Evolutionary conservation across 805 yeast genomes (phyloP).

Genomic region (Nakazawaea ishiwadae): DNA sequence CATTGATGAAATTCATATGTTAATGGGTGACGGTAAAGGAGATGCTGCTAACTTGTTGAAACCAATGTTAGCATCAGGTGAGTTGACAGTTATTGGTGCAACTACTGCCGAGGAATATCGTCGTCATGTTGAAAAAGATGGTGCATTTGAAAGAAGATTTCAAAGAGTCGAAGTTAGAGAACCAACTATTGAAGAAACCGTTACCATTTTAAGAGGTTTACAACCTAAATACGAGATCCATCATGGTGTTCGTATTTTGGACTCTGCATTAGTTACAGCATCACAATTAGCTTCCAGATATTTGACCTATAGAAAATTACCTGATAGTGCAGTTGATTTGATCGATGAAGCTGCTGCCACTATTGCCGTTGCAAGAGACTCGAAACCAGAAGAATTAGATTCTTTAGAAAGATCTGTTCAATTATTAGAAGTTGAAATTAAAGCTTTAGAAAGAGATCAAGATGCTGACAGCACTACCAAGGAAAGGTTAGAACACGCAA

Average conservation of each 20-base stretch:
- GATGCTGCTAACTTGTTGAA: slow-evolving; percentile 96
- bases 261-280: slow-evolving; percentile 89
- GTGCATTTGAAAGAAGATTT: slow-evolving; percentile 98
- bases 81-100: slow-evolving; percentile 96
- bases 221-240: slow-evolving; percentile 95
- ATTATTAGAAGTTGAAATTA: slow-evolving; percentile 89
- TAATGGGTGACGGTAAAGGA: slow-evolving; percentile 98
- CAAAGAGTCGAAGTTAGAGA: slow-evolving; percentile 96
- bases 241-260: slow-evolving; percentile 95
- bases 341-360: slow-evolving; percentile 96
- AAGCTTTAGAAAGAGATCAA: slow-evolving; percentile 93
- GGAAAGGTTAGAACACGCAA: slow-evolving; percentile 79
- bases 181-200: slow-evolving; percentile 87
- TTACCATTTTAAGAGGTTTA: slow-evolving; percentile 93
- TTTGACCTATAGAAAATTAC: slow-evolving; percentile 90
- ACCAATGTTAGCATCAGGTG: slow-evolving; percentile 96
- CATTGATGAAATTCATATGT: slow-evolving; percentile 98
- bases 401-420: slow-evolving; percentile 89
- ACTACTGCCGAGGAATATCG: slow-evolving; percentile 95
- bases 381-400: slow-evolving; percentile 96
- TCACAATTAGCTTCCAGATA: slow-evolving; percentile 93
- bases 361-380: slow-evolving; percentile 97
- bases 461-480: slow-evolving; percentile 79
- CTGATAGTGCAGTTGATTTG: slow-evolving; percentile 95
- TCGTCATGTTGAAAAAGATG: slow-evolving; percentile 89